These are phyloP conservation scores for Trametes meyenii DNA, from an alignment of 768 basidiomycete species.

Conservation along the genomic window DNA sequence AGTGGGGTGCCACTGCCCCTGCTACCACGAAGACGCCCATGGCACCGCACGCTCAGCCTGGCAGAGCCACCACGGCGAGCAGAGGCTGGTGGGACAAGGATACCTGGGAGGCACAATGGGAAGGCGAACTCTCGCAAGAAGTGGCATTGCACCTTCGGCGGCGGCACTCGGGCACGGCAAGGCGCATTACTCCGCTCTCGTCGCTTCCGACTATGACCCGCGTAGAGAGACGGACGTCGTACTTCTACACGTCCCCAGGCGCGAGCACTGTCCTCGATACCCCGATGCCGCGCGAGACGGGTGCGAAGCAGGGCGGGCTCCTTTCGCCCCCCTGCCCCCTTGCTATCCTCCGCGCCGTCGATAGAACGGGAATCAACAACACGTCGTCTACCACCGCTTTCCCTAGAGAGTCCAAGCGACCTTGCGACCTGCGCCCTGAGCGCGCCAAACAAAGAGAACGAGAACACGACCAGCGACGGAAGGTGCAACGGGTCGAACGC, in stretches of 20 bases:
- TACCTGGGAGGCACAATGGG: slow-evolving; percentile 71
- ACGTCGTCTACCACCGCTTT: not conserved
- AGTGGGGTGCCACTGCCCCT: slow-evolving; percentile 22
- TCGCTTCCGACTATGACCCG: slow-evolving; percentile 1
- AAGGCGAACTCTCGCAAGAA: slow-evolving; percentile 58
- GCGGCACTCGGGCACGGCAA: slow-evolving; percentile 28
- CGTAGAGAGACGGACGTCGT: slow-evolving; percentile 2
- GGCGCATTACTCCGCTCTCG: slow-evolving; percentile 10
- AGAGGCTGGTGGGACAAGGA: slow-evolving; percentile 55
- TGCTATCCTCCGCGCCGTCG: slow-evolving; percentile 36
- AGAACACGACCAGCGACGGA: slow-evolving; percentile 62
- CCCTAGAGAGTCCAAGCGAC: slow-evolving; percentile 21
- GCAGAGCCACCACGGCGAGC: not conserved
- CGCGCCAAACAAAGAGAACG: slow-evolving; percentile 61
- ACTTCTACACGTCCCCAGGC: slow-evolving; percentile 7
- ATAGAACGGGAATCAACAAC: not conserved
- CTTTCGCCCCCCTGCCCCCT: slow-evolving; percentile 23
- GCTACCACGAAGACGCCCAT: not conserved
- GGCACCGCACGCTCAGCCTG: slow-evolving; percentile 21
- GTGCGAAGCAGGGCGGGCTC: not conserved
- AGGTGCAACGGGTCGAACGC: slow-evolving; percentile 46
- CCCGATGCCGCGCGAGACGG: not conserved
- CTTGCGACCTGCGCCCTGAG: slow-evolving; percentile 33
- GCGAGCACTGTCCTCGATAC: slow-evolving; percentile 18
- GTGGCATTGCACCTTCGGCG: slow-evolving; percentile 55